Base-by-base conservation (phyloP, 75 land plant species). In the Selaginella moellendorffii region DNA sequence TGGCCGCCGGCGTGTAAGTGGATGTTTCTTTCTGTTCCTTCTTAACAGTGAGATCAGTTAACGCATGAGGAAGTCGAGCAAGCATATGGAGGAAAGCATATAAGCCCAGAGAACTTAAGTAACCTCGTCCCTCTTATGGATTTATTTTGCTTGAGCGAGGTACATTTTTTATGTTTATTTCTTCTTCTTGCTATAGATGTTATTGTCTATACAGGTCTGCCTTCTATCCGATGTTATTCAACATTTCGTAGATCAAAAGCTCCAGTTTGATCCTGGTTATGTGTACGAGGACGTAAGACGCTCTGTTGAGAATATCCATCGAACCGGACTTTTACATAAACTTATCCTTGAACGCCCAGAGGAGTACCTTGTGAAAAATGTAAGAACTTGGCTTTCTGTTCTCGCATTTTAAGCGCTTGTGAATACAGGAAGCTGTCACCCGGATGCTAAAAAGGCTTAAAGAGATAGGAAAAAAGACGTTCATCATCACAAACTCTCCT, bases 121-220 rank as follows among this genome's bases (percentile, higher is more conserved):
- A 79, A 79, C 17, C 92, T 91, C 62, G 85, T 82, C 36, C 78
- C 88, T 51, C 76, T 90, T 54, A 84, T 90, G 91, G 97, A 90
- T 71, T 72, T 91, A 36, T 91, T 91, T 61, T 91, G 92, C 74
- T 81, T 91, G 54, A 91, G 97, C 71, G 97, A 91, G 97, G 97
- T 91, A 76, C 29, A 36, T 36, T 14, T 5, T 5, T 36, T 36
- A 5, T 36, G 5, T 36, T 36, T 5, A 36, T 66, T 30, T 25
- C 22, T 51, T 27, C 14, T 26, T 52, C 42, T 29, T 25, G 30
- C 29, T 21, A 9, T 18, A 1, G 64, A 22, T 63, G 56, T 53
- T 63, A 0, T 21, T 63, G 67, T 53, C 27, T 27, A 31, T 79
- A 71, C 72, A 93, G 98, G 96, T 84, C 52, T 93, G 98, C 69